phyloP scores from a whole-genome alignment of 2,329 filamentous ascomycete genomes.

The Ophiocordyceps robertsii region DNA sequence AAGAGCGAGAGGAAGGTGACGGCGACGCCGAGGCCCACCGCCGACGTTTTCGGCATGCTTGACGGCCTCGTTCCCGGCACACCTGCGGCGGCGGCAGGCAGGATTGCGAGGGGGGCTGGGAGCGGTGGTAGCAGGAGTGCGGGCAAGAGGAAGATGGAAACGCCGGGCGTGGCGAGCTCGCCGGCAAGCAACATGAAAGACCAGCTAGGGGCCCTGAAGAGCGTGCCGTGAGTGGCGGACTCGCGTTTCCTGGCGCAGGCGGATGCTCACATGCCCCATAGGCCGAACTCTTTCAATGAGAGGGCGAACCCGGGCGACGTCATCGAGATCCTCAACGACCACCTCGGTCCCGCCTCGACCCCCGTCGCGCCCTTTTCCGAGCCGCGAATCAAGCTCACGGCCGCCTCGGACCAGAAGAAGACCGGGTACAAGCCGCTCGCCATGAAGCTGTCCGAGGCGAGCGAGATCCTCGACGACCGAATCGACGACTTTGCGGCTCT shows the following conservation, averaged over 20 bases:
- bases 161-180: conserved; percentile 16
- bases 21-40: conserved; percentile 48
- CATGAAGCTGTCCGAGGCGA: conserved; percentile 87
- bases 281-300: conserved; percentile 46
- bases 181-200: conserved; percentile 18
- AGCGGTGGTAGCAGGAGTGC: conserved; percentile 15
- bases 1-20: conserved; percentile 48
- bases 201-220: conserved; percentile 18
- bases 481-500: conserved; percentile 80
- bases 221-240: conserved; percentile 12
- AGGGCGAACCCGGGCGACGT: conserved; percentile 70
- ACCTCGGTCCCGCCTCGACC: conserved; percentile 52
- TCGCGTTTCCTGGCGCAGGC: conserved; percentile 1
- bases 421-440: conserved; percentile 84
- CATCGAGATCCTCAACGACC: conserved; percentile 69
- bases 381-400: conserved; percentile 69
- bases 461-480: conserved; percentile 85
- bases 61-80: conserved; percentile 58
- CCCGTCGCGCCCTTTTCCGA: conserved; percentile 62
- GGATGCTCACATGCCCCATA: conserved; percentile 3
- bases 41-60: conserved; percentile 76
- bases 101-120: conserved; percentile 21
- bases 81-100: conserved; percentile 23
- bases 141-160: conserved; percentile 18
- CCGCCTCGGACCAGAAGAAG: conserved; percentile 81